phyloP scores from a whole-genome alignment of 2,329 filamentous ascomycete species.

The Colletotrichum chlorophyti region DNA sequence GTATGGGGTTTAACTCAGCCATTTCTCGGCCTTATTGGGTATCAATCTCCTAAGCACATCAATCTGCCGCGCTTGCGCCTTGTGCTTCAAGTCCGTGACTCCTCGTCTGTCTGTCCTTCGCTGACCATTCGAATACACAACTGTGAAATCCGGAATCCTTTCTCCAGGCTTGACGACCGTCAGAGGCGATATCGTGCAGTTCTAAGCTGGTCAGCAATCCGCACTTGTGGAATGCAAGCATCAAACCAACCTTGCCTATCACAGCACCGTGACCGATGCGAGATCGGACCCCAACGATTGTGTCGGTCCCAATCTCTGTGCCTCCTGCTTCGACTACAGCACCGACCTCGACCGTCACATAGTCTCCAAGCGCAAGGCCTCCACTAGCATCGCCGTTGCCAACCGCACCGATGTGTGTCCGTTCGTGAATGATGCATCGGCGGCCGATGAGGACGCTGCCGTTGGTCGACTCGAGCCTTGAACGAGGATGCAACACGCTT shows the following conservation, averaged over 20 bases:
- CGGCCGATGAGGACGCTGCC: slow-evolving; percentile 83
- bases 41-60: slow-evolving; percentile 72
- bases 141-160: slow-evolving; percentile 69
- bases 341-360: slow-evolving; percentile 67
- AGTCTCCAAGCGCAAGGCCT: slow-evolving; percentile 66
- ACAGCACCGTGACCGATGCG: slow-evolving; percentile 65
- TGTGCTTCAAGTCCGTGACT: slow-evolving; percentile 68
- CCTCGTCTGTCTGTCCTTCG: slow-evolving; percentile 64
- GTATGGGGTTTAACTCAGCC: slow-evolving; percentile 14
- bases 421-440: slow-evolving; percentile 82
- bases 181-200: slow-evolving; percentile 74
- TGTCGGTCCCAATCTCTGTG: slow-evolving; percentile 67
- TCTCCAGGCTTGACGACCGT: slow-evolving; percentile 65
- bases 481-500: slow-evolving; percentile 85
- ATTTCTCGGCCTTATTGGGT: slow-evolving; percentile 55
- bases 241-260: slow-evolving; percentile 62
- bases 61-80: slow-evolving; percentile 71
- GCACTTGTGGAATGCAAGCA: not conserved
- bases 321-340: slow-evolving; percentile 67
- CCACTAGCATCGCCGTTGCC: slow-evolving; percentile 41
- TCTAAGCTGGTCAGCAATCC: slow-evolving; percentile 44
- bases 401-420: slow-evolving; percentile 59
- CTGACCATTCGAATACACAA: slow-evolving; percentile 71
- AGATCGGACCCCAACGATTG: slow-evolving; percentile 64
- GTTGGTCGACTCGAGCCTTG: slow-evolving; percentile 77